Base-by-base conservation (phyloP, 352 stramenopile species). In the Globisporangium lucens region DNA sequence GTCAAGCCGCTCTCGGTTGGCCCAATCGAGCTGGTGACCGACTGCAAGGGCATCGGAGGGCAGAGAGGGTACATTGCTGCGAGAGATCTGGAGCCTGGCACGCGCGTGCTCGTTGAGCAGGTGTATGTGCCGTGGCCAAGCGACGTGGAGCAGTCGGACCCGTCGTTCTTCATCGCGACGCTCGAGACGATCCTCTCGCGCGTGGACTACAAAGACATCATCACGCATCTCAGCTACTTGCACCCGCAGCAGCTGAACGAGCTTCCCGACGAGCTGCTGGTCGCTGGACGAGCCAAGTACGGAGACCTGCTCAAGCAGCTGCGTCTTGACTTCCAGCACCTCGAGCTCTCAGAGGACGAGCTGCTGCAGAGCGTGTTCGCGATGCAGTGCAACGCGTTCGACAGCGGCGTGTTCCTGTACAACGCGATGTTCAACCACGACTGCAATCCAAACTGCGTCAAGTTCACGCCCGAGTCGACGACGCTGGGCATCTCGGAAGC, bases 361-460 rank as follows among this genome's bases (percentile, higher is more conserved):
- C 82, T 98, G 56, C 74, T 97, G 66, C 88, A 97, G 58, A 83
- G 94, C 47, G 78, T 98, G 33, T 79, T 98, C 43, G 87, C 83
- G 6, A 86, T 98, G 75, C 89, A 97, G 70, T 98, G 96, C 79
- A 98, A 98, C 65, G 93, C 91, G 1, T 97, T 98, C 43, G 89
- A 97, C 69, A 97, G 90, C 35, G 95, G 95, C 36, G 75, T 98
- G 29, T 98, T 98, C 68, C 75, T 97, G 20, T 94, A 97, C 72
- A 96, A 95, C 63, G 91, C 90, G 24, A 98, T 98, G 78, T 95
- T 98, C 70, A 98, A 98, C 79, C 95, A 98, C 74, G 82, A 91
- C 47, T 96, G 90, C 74, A 91, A 97, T 75, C 93, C 95, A 36
- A 98, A 98, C 66, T 98, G 95, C 71, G 86, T 98, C 73, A 98